Evolutionary conservation across 257 asterid species (phyloP).

Genomic region (Linaria vulgaris): DNA sequence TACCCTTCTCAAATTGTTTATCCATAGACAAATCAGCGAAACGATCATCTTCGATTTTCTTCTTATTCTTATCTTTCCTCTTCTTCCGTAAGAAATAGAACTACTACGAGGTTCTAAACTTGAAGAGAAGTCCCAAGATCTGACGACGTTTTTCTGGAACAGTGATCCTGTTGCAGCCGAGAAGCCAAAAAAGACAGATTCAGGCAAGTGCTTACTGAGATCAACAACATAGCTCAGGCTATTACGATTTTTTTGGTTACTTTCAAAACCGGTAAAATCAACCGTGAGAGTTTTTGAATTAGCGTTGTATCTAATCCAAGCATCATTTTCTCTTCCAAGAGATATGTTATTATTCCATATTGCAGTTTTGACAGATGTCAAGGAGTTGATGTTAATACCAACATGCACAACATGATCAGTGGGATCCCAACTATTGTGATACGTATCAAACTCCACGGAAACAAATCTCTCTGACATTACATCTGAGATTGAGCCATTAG

Average conservation of each 20-base stretch:
- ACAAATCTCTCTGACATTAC: neutral
- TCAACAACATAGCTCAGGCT: slow-evolving; percentile 23
- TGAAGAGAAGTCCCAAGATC: neutral
- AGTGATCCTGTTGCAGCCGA: neutral
- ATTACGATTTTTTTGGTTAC: neutral
- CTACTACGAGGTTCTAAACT: neutral
- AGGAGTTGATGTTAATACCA: slow-evolving; percentile 23
- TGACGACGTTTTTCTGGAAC: neutral
- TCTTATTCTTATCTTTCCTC: too few relatives aligned
- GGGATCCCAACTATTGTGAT: neutral
- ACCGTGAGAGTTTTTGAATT: slow-evolving; percentile 27
- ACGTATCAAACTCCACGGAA: neutral
- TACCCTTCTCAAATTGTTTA: too few relatives aligned
- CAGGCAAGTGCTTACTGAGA: slow-evolving; percentile 11
- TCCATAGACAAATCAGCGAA: too few relatives aligned
- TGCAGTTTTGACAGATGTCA: neutral
- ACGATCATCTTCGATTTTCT: too few relatives aligned
- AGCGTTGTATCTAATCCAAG: slow-evolving; percentile 33
- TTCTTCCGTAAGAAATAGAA: too few relatives aligned
- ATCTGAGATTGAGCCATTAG: neutral
- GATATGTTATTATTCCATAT: slow-evolving; percentile 24
- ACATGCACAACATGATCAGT: neutral
- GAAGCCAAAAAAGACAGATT: neutral
- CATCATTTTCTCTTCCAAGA: slow-evolving; percentile 16
- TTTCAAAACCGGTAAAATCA: neutral